Percentiles rank a stretch among this genome's conserved stretches.
These are phyloP conservation scores for Paxillus rubicundulus DNA, from an alignment of 768 basidiomycete genomes.

Conservation along the genomic window DNA sequence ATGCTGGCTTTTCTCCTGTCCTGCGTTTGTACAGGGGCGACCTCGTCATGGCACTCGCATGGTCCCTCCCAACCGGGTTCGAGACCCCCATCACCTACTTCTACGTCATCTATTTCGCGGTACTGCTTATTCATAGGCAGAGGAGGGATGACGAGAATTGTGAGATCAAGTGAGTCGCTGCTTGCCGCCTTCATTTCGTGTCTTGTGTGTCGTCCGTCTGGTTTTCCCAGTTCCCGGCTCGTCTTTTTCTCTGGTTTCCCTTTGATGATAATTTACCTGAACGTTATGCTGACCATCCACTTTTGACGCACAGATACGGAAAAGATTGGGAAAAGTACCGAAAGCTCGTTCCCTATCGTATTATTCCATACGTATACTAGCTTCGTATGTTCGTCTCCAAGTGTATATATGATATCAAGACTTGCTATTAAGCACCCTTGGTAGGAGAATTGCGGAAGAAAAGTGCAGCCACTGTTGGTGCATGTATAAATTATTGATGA, in stretches of 20 bases:
- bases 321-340: slow-evolving; percentile 93
- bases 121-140: slow-evolving; percentile 90
- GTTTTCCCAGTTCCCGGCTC: no score
- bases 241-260: no score
- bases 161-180: slow-evolving; percentile 68
- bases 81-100: slow-evolving; percentile 94
- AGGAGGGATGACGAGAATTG: slow-evolving; percentile 90
- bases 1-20: neutral
- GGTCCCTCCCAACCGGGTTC: slow-evolving; percentile 93
- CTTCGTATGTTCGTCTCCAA: neutral
- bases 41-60: slow-evolving; percentile 84
- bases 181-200: neutral
- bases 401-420: neutral
- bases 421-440: neutral
- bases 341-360: slow-evolving; percentile 79
- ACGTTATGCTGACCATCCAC: neutral
- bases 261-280: neutral
- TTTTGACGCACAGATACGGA: slow-evolving; percentile 61
- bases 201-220: neutral
- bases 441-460: no score
- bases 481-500: neutral
- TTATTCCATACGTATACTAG: slow-evolving; percentile 81
- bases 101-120: slow-evolving; percentile 84
- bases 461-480: neutral
- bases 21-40: slow-evolving; percentile 55